phyloP scores from a whole-genome alignment of 768 basidiomycete genomes.

The Phylloporus sp. region DNA sequence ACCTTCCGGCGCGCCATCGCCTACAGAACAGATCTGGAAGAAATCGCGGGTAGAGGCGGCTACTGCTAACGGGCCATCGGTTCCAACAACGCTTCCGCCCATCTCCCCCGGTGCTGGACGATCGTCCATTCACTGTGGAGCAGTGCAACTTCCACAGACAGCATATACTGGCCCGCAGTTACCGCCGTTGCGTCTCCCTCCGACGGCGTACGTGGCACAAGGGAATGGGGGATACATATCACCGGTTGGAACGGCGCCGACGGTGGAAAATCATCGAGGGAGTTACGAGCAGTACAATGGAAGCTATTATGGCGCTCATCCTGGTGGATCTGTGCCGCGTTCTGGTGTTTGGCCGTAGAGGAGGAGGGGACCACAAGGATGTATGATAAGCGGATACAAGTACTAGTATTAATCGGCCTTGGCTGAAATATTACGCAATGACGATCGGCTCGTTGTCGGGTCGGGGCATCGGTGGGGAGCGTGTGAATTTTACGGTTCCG shows the following conservation, averaged over 20 bases:
- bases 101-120: conserved; percentile 23
- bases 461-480: conserved; percentile 21
- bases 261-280: conserved; percentile 20
- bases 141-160: conserved; percentile 15
- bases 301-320: conserved; percentile 20
- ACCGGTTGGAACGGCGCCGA: conserved; percentile 10
- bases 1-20: conserved; percentile 44
- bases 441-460: not conserved
- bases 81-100: conserved; percentile 16
- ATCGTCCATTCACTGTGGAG: conserved; percentile 11
- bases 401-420: conserved; percentile 4
- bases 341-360: conserved; percentile 28
- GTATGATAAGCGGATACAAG: conserved; percentile 14
- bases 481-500: conserved; percentile 28
- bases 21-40: conserved; percentile 73
- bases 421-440: not conserved
- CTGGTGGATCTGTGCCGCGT: conserved; percentile 22
- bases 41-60: conserved; percentile 43
- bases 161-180: conserved; percentile 22
- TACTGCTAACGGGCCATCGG: conserved; percentile 8
- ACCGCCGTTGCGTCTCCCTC: conserved; percentile 27
- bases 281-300: conserved; percentile 25
- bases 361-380: conserved; percentile 6
- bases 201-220: conserved; percentile 18
- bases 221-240: conserved; percentile 20